These are phyloP conservation scores for Ascochyta clinopodiicola DNA, from an alignment of 2,329 filamentous ascomycete species.

Conservation along the genomic window DNA sequence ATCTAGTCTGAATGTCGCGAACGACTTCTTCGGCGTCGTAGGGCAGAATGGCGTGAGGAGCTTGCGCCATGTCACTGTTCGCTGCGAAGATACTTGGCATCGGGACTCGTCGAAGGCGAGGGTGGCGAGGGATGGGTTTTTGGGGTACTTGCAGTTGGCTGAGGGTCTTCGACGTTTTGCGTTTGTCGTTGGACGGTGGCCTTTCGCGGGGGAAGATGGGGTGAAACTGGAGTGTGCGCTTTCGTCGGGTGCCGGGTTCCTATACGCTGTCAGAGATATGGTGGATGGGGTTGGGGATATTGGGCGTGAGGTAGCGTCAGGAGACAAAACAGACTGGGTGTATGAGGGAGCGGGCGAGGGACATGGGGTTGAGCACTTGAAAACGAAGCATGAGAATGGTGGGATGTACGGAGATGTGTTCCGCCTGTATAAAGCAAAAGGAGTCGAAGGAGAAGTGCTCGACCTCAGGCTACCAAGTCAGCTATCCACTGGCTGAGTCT, in stretches of 20 bases:
- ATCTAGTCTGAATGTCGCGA: background rate
- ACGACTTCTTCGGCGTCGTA: constrained; percentile 2
- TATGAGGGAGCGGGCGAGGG: background rate
- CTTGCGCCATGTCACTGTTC: background rate
- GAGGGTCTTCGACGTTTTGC: background rate
- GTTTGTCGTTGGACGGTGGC: background rate
- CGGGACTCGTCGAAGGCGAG: no score
- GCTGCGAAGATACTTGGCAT: background rate
- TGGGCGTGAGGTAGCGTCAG: background rate
- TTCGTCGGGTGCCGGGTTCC: background rate
- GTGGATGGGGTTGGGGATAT: background rate
- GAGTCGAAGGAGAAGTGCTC: background rate
- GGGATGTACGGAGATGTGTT: background rate
- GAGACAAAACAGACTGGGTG: background rate
- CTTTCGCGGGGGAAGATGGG: background rate
- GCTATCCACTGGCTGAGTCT: background rate
- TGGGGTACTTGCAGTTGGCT: constrained; percentile 1
- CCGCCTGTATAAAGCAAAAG: background rate
- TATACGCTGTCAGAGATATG: background rate
- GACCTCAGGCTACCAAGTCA: background rate
- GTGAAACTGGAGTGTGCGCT: background rate
- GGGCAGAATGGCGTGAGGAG: background rate
- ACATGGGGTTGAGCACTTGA: background rate
- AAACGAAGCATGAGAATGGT: background rate
- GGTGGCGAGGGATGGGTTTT: background rate